phyloP scores from a whole-genome alignment of 768 basidiomycete species.

The Sporobolomyces phaffii region DNA sequence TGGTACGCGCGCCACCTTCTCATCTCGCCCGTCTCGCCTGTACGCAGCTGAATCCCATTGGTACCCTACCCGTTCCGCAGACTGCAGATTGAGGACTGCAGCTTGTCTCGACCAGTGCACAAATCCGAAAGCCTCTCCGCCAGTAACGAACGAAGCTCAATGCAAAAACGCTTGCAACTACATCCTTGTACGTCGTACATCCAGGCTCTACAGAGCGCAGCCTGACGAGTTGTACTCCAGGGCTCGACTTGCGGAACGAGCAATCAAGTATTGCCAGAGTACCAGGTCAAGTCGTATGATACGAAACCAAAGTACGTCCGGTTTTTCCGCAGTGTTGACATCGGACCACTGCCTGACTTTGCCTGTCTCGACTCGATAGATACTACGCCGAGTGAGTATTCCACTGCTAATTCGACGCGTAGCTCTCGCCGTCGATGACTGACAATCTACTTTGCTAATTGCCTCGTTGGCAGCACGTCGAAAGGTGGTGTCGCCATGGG shows the following conservation, averaged over 20 bases:
- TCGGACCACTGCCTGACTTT: too few species aligned
- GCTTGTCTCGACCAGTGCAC: conserved; percentile 25
- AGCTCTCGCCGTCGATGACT: neutral
- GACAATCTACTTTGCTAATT: too few species aligned
- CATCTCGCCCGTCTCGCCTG: too few species aligned
- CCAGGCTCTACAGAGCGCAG: neutral
- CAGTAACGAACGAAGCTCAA: neutral
- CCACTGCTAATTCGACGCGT: neutral
- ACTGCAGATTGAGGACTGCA: conserved; percentile 24
- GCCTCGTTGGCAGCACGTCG: conserved; percentile 13
- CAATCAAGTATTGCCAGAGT: conserved; percentile 17
- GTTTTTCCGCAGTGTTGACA: neutral
- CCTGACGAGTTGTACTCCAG: neutral
- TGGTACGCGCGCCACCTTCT: neutral
- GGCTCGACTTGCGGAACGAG: conserved; percentile 25
- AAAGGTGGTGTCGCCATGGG: conserved; percentile 29
- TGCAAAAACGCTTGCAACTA: conserved; percentile 24
- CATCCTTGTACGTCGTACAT: conserved; percentile 1
- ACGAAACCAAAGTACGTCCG: conserved; percentile 21
- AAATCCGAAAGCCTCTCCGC: conserved; percentile 14
- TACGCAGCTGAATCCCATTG: neutral
- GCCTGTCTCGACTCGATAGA: neutral
- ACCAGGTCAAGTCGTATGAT: conserved; percentile 15
- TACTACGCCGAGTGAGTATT: conserved; percentile 13
- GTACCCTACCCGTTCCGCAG: neutral